Conservation (phyloP, 371 early-diverging fungal species). For the Mucor velutinosus region DNA sequence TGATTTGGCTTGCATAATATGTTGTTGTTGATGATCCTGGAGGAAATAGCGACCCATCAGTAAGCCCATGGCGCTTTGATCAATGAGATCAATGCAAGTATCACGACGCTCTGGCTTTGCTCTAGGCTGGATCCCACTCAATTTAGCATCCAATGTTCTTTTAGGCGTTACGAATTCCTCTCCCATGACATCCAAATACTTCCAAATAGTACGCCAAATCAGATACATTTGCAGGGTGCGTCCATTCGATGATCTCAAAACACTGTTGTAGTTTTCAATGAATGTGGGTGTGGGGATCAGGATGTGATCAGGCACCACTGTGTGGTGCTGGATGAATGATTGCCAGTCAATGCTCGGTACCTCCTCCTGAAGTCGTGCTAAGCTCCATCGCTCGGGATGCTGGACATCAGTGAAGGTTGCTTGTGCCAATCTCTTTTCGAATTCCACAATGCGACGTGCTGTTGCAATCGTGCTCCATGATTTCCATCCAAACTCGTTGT, state of each 20-base stretch:
- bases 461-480: conserved; percentile 34
- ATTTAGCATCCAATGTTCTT: conserved; percentile 28
- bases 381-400: conserved; percentile 19
- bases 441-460: conserved; percentile 51
- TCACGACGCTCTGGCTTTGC: conserved; percentile 55
- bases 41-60: conserved; percentile 59
- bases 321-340: conserved; percentile 15
- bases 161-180: conserved; percentile 28
- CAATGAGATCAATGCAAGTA: conserved; percentile 49
- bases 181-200: conserved; percentile 34
- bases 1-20: conserved; percentile 11
- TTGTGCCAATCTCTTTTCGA: conserved; percentile 50
- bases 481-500: conserved; percentile 37
- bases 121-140: conserved; percentile 42
- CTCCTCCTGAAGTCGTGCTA: conserved; percentile 30
- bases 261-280: neutral
- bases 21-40: conserved; percentile 20
- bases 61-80: conserved; percentile 44
- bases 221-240: conserved; percentile 45
- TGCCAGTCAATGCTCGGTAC: conserved; percentile 52
- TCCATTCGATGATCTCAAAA: conserved; percentile 16
- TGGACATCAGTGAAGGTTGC: neutral
- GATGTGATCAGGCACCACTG: conserved; percentile 31
- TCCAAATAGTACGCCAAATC: conserved; percentile 44
- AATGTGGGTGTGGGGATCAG: conserved; percentile 22